phyloP scores from a whole-genome alignment of 2,329 filamentous ascomycete genomes.

The Fusarium chaquense region DNA sequence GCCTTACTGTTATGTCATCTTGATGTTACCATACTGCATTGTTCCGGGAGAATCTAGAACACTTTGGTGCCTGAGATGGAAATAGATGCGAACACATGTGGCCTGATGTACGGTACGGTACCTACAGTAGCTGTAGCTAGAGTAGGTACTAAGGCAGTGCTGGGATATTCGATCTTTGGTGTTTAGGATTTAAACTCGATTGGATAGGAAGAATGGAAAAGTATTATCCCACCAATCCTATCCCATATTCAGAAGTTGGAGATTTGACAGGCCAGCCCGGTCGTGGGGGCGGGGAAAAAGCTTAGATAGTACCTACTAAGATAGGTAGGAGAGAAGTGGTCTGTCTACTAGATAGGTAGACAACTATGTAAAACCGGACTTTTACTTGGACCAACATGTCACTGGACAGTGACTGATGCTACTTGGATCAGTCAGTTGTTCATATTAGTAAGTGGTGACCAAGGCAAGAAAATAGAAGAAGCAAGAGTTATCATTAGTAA shows the following conservation, averaged over 20 bases:
- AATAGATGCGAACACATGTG: conserved; percentile 37
- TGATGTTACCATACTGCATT: not conserved
- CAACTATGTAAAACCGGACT: not conserved
- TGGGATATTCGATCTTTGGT: conserved; percentile 7
- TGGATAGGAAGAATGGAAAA: conserved; percentile 11
- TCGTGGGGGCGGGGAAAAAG: conserved; percentile 24
- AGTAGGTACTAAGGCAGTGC: not conserved
- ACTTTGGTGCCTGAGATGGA: conserved; percentile 54
- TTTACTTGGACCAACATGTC: not conserved
- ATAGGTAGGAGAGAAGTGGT: not conserved
- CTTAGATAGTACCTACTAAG: not conserved
- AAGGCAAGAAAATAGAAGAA: not conserved
- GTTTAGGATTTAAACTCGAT: conserved; percentile 7
- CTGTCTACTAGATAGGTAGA: not conserved
- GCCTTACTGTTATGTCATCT: not conserved
- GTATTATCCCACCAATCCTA: conserved; percentile 8
- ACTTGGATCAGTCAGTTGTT: not conserved
- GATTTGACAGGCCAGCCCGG: conserved; percentile 11
- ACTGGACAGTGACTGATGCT: not conserved
- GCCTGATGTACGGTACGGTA: not conserved
- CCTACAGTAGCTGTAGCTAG: conserved; percentile 1
- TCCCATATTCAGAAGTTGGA: conserved; percentile 11
- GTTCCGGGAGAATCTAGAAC: conserved; percentile 19
- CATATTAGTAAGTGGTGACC: not conserved
- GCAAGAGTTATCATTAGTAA: not conserved